Percentiles rank a stretch among this genome's conserved stretches.
Evolutionary conservation across 2,329 filamentous ascomycete species (phyloP).

Genomic region (Phoma sp.): DNA sequence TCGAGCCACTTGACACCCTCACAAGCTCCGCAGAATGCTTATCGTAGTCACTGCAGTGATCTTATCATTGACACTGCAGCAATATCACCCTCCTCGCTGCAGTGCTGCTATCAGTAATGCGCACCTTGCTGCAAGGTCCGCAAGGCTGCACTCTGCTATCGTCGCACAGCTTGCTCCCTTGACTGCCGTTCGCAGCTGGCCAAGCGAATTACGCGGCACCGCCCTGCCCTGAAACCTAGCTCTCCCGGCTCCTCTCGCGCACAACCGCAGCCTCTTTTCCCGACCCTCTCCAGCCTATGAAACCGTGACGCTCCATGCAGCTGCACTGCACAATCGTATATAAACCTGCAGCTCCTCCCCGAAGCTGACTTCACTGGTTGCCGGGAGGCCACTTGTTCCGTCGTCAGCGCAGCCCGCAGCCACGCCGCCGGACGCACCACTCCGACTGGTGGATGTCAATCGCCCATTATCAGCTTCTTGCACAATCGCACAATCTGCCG

Average conservation of each 20-base stretch:
- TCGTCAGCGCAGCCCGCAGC: conserved; percentile 2
- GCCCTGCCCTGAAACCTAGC: conserved; percentile 17
- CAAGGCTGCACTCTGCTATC: background rate
- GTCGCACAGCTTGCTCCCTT: conserved; percentile 13
- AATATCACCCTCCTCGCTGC: no score
- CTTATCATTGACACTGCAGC: no score
- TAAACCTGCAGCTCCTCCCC: background rate
- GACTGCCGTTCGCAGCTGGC: conserved; percentile 9
- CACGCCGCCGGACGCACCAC: background rate
- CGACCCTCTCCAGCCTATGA: conserved; percentile 1
- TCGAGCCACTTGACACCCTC: background rate
- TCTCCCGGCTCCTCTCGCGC: conserved; percentile 5
- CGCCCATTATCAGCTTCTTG: background rate
- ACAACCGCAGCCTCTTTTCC: background rate
- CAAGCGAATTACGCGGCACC: conserved; percentile 15
- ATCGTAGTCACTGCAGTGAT: no score
- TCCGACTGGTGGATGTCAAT: conserved; percentile 7
- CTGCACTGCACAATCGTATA: conserved; percentile 4
- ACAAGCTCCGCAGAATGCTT: conserved; percentile 1
- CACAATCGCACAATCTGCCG: background rate
- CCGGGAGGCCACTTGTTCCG: conserved; percentile 5
- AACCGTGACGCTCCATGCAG: background rate
- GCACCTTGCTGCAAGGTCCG: conserved; percentile 3
- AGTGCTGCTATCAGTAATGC: no score
- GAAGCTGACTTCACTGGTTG: conserved; percentile 1